phyloP scores from a whole-genome alignment of 805 yeast genomes.

The Ogataea nakhonphanomensis region DNA sequence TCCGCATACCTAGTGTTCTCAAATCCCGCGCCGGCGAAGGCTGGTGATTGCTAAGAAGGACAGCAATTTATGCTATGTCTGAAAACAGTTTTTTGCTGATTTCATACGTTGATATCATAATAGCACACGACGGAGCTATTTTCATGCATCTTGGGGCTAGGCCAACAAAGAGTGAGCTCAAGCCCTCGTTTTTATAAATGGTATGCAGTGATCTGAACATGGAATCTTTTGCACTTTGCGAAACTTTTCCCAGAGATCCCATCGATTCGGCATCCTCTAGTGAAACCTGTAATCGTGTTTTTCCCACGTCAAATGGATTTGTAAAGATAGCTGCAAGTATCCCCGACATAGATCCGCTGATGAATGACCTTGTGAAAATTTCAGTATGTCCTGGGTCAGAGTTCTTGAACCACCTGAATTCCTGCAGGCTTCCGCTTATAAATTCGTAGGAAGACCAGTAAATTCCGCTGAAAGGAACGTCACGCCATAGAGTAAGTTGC shows the following conservation, averaged over 20 bases:
- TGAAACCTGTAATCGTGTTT: constrained; percentile 82
- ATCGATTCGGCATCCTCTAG: constrained; percentile 29
- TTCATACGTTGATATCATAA: constrained; percentile 95
- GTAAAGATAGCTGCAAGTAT: constrained; percentile 80
- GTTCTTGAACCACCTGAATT: constrained; percentile 19
- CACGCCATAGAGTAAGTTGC: constrained; percentile 89
- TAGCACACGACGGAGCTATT: constrained; percentile 96
- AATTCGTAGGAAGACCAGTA: constrained; percentile 89
- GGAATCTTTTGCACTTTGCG: constrained; percentile 33
- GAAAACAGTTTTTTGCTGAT: constrained; percentile 65
- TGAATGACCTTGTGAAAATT: constrained; percentile 60
- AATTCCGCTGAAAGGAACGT: constrained; percentile 93
- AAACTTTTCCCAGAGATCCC: constrained; percentile 12
- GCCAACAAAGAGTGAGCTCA: constrained; percentile 83
- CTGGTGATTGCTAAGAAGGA: constrained; percentile 7
- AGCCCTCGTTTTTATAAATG: constrained; percentile 72
- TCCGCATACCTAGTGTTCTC: constrained; percentile 25
- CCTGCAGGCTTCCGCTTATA: constrained; percentile 31
- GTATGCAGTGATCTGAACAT: constrained; percentile 66
- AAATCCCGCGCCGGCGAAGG: constrained; percentile 23
- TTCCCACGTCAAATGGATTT: constrained; percentile 96
- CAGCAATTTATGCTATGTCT: constrained; percentile 10
- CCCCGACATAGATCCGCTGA: constrained; percentile 84
- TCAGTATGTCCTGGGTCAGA: constrained; percentile 20
- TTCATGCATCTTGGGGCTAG: constrained; percentile 81